Conservation (phyloP, 176 grass and related monocot species). For the Raddia distichophylla region DNA sequence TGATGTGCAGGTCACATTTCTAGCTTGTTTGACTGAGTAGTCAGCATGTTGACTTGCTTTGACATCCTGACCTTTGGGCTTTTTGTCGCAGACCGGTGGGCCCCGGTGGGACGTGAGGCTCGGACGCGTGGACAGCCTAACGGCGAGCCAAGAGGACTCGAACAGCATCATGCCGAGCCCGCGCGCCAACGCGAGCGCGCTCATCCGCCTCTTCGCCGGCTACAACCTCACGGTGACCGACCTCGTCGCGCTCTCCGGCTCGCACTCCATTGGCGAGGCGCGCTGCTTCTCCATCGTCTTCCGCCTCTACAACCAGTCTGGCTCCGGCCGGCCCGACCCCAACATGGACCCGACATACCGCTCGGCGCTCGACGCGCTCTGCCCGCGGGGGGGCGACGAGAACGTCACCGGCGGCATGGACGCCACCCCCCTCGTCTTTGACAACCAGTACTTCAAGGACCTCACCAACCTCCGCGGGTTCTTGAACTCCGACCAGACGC, state of each 20-base stretch:
- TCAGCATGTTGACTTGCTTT: background rate
- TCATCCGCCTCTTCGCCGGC: conserved; percentile 68
- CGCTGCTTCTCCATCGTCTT: conserved; percentile 94
- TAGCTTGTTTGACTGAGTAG: background rate
- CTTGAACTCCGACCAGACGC: conserved; percentile 93
- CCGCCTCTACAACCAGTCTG: conserved; percentile 96
- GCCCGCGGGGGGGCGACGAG: conserved; percentile 57
- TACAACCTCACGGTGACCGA: conserved; percentile 73
- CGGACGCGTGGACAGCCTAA: conserved; percentile 72
- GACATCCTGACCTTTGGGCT: background rate
- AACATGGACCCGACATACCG: conserved; percentile 74
- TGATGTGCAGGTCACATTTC: background rate
- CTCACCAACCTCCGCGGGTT: conserved; percentile 75
- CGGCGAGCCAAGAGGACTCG: conserved; percentile 77
- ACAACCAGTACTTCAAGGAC: conserved; percentile 97
- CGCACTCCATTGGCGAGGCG: conserved; percentile 79
- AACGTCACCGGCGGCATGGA: conserved; percentile 73
- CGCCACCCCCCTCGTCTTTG: conserved; percentile 71
- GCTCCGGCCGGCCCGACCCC: conserved; percentile 75
- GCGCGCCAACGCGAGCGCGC: conserved; percentile 65
- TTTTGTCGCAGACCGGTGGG: conserved; percentile 67
- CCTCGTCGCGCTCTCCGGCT: conserved; percentile 88
- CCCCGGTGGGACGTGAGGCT: conserved; percentile 84
- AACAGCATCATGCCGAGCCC: conserved; percentile 83
- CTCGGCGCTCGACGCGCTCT: conserved; percentile 59